A percentile compares a stretch with the other conserved stretches of the same genome.
Evolutionary conservation across 108 stramenopile species (phyloP).

Genomic region (Aurantiochytrium sp.): DNA sequence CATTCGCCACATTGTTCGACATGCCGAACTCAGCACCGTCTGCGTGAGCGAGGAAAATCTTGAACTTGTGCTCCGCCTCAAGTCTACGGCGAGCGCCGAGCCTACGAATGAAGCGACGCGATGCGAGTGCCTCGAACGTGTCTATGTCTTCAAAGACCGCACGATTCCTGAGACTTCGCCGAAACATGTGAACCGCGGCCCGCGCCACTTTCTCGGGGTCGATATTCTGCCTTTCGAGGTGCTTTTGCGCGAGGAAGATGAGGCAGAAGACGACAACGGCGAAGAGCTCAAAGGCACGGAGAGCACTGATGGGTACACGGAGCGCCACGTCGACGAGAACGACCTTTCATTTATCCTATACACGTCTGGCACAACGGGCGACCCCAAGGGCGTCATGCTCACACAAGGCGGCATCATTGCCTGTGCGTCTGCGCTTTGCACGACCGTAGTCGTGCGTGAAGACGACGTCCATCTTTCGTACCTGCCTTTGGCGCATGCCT

Average conservation of each 20-base stretch:
- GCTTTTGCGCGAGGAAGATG: neutral
- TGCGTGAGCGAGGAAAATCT: slow-evolving; percentile 68
- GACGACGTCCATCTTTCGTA: slow-evolving; percentile 82
- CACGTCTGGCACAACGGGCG: slow-evolving; percentile 56
- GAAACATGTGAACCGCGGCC: neutral
- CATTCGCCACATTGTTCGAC: slow-evolving; percentile 70
- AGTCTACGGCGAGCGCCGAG: neutral
- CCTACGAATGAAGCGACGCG: neutral
- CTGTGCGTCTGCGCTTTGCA: slow-evolving; percentile 17
- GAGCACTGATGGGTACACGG: neutral
- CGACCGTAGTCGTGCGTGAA: slow-evolving; percentile 18
- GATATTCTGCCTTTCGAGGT: neutral
- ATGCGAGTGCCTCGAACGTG: neutral
- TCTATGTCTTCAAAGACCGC: slow-evolving; percentile 13
- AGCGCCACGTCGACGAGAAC: neutral
- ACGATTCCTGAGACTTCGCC: neutral
- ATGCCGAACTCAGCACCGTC: slow-evolving; percentile 68
- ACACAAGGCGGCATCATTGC: slow-evolving; percentile 75
- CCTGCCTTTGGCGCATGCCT: slow-evolving; percentile 89
- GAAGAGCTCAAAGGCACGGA: neutral
- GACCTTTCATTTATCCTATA: slow-evolving; percentile 64
- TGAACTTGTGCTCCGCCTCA: slow-evolving; percentile 7
- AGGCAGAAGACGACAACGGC: neutral
- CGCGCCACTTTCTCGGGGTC: neutral
- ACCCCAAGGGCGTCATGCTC: slow-evolving; percentile 82